Evolutionary conservation across 495 filamentous ascomycete species (phyloP).

Genomic region (Annulohypoxylon nitens): DNA sequence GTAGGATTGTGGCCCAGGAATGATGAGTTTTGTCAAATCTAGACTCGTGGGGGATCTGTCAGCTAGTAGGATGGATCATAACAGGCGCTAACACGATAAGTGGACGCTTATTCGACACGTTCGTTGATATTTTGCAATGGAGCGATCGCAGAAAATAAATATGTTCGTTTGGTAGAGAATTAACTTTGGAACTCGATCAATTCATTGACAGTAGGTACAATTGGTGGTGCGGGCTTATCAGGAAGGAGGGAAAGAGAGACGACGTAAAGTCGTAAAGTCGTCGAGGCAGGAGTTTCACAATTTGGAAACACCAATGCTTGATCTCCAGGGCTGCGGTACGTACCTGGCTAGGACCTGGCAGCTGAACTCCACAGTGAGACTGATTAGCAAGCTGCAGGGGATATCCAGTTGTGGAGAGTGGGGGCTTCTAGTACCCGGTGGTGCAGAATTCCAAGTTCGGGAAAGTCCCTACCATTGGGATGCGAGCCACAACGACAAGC

Average conservation of each 20-base stretch:
- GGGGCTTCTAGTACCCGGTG: background rate
- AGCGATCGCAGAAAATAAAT: background rate
- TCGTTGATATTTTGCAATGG: conserved; percentile 21
- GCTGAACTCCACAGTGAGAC: conserved; percentile 24
- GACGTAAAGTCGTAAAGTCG: conserved; percentile 32
- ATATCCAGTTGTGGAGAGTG: background rate
- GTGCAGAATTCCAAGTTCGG: conserved; percentile 1
- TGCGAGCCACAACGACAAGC: background rate
- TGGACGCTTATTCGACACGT: conserved; percentile 17
- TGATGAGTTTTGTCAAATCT: conserved; percentile 18
- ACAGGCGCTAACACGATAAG: conserved; percentile 26
- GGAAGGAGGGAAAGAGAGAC: conserved; percentile 20
- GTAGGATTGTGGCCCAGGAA: conserved; percentile 30
- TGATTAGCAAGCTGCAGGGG: background rate
- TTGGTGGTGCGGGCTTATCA: conserved; percentile 26
- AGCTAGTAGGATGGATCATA: conserved; percentile 37
- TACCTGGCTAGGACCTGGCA: conserved; percentile 32
- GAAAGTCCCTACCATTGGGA: background rate
- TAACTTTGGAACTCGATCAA: conserved; percentile 1
- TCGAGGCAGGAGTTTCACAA: conserved; percentile 38
- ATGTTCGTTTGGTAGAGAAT: background rate
- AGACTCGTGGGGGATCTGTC: conserved; percentile 18
- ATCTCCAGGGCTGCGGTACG: conserved; percentile 15
- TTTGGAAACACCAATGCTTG: conserved; percentile 28
- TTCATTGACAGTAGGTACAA: conserved; percentile 11